A percentile compares a stretch with the other conserved stretches of the same genome.
Evolutionary conservation across 805 yeast genomes (phyloP).

Genomic region (Gaillardinia entomophila): DNA sequence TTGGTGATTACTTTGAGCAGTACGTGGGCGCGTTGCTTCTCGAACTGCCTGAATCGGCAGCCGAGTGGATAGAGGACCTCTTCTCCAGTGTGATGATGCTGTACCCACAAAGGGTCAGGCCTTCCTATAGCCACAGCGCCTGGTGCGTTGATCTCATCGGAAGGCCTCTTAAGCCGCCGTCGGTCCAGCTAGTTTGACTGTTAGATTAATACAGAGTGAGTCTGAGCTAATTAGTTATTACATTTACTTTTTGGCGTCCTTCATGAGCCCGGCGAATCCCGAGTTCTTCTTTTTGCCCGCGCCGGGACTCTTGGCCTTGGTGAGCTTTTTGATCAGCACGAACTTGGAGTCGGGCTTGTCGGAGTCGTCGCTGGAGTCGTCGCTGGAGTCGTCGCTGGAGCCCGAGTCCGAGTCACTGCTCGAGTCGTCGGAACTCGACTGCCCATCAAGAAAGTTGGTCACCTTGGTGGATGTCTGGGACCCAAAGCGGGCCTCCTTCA

Average conservation of each 20-base stretch:
- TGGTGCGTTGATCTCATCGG: constrained; percentile 33
- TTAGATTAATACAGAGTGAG: not conserved
- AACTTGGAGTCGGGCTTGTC: constrained; percentile 11
- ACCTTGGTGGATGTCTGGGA: not conserved
- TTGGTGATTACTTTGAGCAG: constrained; percentile 38
- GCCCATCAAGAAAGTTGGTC: not conserved
- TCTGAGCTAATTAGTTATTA: not conserved
- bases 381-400: not conserved
- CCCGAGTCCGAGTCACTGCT: not conserved
- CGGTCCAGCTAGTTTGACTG: not conserved
- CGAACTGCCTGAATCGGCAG: constrained; percentile 32
- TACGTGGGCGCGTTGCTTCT: constrained; percentile 37
- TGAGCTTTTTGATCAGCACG: constrained; percentile 18
- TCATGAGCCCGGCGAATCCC: constrained; percentile 27
- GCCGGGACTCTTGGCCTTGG: constrained; percentile 7
- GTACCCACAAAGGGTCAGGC: constrained; percentile 13
- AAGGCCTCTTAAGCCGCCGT: constrained; percentile 9
- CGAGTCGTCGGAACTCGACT: not conserved
- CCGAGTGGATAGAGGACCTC: constrained; percentile 24
- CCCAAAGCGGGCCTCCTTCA: constrained; percentile 32
- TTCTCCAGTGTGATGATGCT: constrained; percentile 25
- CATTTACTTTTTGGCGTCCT: constrained; percentile 17
- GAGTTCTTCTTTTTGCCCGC: constrained; percentile 16
- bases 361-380: constrained; percentile 6
- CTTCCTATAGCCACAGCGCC: constrained; percentile 18